These are phyloP conservation scores for Entelexis paramagnoliae DNA, from an alignment of 1,139 yeast genomes.

Conservation along the genomic window DNA sequence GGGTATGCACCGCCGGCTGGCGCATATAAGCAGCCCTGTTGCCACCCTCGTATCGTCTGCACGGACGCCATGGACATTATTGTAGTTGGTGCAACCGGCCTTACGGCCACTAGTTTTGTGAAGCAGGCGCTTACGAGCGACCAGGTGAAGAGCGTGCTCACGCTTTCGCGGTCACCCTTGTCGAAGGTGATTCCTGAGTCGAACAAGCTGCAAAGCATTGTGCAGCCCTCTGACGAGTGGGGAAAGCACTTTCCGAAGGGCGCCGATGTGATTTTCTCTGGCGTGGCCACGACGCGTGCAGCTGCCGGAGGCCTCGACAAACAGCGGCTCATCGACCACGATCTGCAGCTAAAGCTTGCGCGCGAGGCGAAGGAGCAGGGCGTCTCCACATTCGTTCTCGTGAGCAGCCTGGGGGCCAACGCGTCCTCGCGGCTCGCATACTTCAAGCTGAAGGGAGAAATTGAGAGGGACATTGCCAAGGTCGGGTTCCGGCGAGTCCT, in stretches of 20 bases:
- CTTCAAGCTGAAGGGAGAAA: conserved; percentile 29
- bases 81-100: conserved; percentile 23
- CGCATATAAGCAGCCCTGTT: background rate
- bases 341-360: conserved; percentile 53
- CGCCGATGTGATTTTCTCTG: conserved; percentile 41
- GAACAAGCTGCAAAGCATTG: conserved; percentile 13
- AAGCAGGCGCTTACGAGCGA: conserved; percentile 5
- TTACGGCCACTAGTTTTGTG: conserved; percentile 19
- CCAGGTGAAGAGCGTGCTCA: conserved; percentile 9
- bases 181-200: background rate
- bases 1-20: background rate
- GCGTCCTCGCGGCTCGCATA: conserved; percentile 47
- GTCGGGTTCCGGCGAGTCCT: conserved; percentile 56
- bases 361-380: conserved; percentile 61
- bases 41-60: background rate
- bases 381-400: conserved; percentile 50
- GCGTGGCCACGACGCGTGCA: conserved; percentile 66
- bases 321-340: conserved; percentile 60
- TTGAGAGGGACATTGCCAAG: conserved; percentile 30
- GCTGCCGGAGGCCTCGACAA: conserved; percentile 59
- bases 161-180: conserved; percentile 17
- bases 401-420: conserved; percentile 53
- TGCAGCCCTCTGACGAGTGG: conserved; percentile 15
- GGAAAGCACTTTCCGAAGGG: conserved; percentile 12
- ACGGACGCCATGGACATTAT: conserved; percentile 9